Conservation (phyloP, 2,329 filamentous ascomycete species). For the Onygena corvina region DNA sequence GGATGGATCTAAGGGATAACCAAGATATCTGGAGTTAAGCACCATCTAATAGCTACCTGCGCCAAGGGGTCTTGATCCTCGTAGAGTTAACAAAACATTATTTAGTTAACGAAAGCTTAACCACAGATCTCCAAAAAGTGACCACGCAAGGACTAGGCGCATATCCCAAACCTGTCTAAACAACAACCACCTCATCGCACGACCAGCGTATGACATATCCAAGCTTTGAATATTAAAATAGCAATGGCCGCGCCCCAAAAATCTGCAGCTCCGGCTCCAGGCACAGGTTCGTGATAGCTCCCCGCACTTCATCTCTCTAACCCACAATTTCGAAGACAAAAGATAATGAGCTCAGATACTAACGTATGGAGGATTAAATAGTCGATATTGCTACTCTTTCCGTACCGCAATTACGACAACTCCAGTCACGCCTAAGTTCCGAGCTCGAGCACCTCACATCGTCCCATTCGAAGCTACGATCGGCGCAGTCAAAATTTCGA, state of each 20-base stretch:
- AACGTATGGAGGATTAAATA: slow-evolving; percentile 16
- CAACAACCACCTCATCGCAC: not conserved
- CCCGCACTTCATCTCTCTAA: not conserved
- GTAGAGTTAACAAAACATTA: no score
- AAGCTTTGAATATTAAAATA: not conserved
- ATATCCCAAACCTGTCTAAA: no score
- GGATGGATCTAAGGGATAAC: no score
- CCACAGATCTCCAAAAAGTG: no score
- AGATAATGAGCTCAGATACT: not conserved
- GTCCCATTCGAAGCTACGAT: slow-evolving; percentile 80
- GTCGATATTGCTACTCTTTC: slow-evolving; percentile 67
- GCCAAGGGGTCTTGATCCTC: no score
- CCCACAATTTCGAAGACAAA: not conserved
- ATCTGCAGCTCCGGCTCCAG: slow-evolving; percentile 3
- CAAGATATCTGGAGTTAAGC: no score
- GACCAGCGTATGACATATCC: not conserved
- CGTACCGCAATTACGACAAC: slow-evolving; percentile 70
- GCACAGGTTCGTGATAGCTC: slow-evolving; percentile 7
- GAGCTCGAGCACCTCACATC: slow-evolving; percentile 88
- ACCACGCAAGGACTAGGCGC: no score
- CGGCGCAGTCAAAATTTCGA: slow-evolving; percentile 80
- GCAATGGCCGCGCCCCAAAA: slow-evolving; percentile 6
- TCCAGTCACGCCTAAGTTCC: slow-evolving; percentile 93
- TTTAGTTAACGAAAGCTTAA: no score
- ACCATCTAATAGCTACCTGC: no score